These are phyloP conservation scores for Tinospora cordifolia DNA, from an alignment of 164 flowering plant species.

Conservation along the genomic window DNA sequence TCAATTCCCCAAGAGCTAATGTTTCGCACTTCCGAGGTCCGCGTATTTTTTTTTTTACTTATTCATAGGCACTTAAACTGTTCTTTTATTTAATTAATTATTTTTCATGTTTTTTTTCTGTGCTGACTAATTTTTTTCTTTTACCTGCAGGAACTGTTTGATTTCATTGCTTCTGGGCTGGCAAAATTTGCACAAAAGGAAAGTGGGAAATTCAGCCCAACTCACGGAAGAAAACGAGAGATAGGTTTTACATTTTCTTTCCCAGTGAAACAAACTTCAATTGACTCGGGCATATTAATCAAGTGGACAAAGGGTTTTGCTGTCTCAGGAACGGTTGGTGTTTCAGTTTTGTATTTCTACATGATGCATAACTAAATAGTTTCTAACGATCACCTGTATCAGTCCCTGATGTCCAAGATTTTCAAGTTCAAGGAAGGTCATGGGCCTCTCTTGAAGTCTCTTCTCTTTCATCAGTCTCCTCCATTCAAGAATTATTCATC, in stretches of 20 bases:
- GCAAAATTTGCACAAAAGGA: slow-evolving; percentile 55
- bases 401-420: too few species aligned
- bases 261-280: slow-evolving; percentile 78
- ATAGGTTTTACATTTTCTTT: slow-evolving; percentile 91
- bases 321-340: slow-evolving; percentile 75
- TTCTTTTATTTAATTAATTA: not conserved
- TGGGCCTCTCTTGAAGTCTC: too few species aligned
- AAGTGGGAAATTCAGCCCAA: slow-evolving; percentile 42
- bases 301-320: slow-evolving; percentile 94
- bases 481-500: too few species aligned
- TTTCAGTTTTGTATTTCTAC: not conserved
- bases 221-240: slow-evolving; percentile 58
- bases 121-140: not conserved
- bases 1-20: slow-evolving; percentile 73
- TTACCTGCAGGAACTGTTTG: slow-evolving; percentile 74
- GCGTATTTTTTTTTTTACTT: not conserved
- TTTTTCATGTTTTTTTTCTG: not conserved
- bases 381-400: too few species aligned
- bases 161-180: slow-evolving; percentile 69
- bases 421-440: too few species aligned
- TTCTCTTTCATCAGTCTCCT: too few species aligned
- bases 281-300: slow-evolving; percentile 73
- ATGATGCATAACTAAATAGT: not conserved
- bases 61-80: not conserved
- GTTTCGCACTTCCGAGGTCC: slow-evolving; percentile 79